Conservation (phyloP, 2,329 filamentous ascomycete genomes). For the Colletotrichum sp. region DNA sequence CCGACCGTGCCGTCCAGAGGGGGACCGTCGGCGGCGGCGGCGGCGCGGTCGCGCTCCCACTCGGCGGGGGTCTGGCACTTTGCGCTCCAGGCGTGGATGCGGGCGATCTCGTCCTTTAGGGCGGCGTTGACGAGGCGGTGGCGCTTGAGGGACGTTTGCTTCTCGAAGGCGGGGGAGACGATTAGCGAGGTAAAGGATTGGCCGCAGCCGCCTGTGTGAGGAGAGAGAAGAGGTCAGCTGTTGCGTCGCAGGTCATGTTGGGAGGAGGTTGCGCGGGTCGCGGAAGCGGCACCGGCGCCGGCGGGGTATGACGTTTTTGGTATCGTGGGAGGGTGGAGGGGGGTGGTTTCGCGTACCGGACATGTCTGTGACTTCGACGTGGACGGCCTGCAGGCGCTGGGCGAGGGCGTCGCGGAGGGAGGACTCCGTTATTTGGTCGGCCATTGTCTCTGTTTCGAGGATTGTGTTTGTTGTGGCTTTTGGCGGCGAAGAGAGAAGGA, state of each 20-base stretch:
- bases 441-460: constrained; percentile 41
- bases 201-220: constrained; percentile 60
- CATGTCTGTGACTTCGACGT: constrained; percentile 91
- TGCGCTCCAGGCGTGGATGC: constrained; percentile 93
- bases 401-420: constrained; percentile 72
- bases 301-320: constrained; percentile 14
- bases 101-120: constrained; percentile 85
- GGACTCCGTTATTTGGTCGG: constrained; percentile 73
- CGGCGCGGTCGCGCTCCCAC: constrained; percentile 71
- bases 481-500: neutral
- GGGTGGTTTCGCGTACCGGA: constrained; percentile 68
- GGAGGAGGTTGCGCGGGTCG: neutral
- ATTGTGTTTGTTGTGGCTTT: neutral
- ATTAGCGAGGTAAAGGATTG: constrained; percentile 66
- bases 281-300: neutral
- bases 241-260: neutral
- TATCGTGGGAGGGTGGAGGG: neutral
- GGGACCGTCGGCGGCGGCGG: constrained; percentile 35
- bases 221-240: neutral
- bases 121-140: constrained; percentile 86
- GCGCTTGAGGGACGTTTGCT: constrained; percentile 79
- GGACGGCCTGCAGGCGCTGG: constrained; percentile 72
- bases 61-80: constrained; percentile 93
- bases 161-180: constrained; percentile 70
- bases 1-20: constrained; percentile 49